A percentile compares a stretch with the other conserved stretches of the same genome.
These are phyloP conservation scores for Solanum tarijense DNA, from an alignment of 257 asterid genomes.

Conservation along the genomic window DNA sequence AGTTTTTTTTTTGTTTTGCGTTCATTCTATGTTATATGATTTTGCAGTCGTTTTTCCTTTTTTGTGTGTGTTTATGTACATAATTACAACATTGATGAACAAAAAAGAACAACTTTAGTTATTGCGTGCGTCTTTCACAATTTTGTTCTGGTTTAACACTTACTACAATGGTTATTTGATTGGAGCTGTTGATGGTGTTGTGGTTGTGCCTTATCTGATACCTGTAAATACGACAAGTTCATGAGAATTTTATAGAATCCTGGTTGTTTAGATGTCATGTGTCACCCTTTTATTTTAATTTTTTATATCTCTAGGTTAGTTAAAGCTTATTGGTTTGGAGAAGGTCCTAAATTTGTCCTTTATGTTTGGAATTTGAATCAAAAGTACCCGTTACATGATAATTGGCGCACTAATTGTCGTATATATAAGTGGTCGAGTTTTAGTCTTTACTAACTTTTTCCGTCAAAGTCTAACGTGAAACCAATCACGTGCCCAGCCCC, in stretches of 20 bases:
- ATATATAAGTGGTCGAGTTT: not conserved
- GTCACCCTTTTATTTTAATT: not conserved
- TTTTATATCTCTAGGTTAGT: not conserved
- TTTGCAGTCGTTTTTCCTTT: not conserved
- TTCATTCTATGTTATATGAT: not conserved
- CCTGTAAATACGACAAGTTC: not conserved
- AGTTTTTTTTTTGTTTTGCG: constrained; percentile 8
- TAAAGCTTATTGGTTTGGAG: not conserved
- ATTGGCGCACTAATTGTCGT: not conserved
- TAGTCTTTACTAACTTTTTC: not conserved
- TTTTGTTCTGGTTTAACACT: not conserved
- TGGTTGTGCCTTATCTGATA: not conserved
- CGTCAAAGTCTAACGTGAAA: not conserved
- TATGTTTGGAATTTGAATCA: not conserved
- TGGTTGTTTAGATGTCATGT: not conserved
- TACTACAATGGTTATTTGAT: not conserved
- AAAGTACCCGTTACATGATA: not conserved
- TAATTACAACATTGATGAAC: not conserved
- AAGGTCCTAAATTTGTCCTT: not conserved
- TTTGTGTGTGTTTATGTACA: not conserved
- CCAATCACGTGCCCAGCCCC: not conserved
- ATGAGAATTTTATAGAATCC: not conserved
- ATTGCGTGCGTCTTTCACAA: not conserved
- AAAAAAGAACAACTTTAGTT: not conserved
- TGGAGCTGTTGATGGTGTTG: not conserved